A percentile compares a stretch with the other conserved stretches of the same genome.
Conservation (phyloP, 1,284 basidiomycete genomes). For the Thecaphora thlaspeos region DNA sequence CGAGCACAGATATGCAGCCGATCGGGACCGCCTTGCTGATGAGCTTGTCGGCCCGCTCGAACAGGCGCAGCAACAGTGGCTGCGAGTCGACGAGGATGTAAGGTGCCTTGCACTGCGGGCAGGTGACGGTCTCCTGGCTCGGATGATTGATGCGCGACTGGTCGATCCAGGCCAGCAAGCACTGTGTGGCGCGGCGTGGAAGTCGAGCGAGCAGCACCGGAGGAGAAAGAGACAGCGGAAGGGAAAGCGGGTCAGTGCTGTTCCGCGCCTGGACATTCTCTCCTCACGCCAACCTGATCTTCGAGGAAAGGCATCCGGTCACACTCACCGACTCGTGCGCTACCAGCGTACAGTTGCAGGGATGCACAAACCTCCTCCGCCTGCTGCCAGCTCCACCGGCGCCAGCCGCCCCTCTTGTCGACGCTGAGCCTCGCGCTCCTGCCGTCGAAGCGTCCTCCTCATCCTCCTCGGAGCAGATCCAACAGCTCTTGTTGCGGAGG, state of each 20-base stretch:
- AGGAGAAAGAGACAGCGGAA: no score
- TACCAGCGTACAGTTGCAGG: constrained; percentile 50
- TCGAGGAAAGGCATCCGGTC: no score
- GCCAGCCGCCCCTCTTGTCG: background rate
- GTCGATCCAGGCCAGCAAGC: constrained; percentile 45
- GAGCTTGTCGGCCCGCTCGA: constrained; percentile 33
- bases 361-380: constrained; percentile 39
- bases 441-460: constrained; percentile 19
- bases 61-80: constrained; percentile 18
- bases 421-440: background rate
- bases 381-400: no score
- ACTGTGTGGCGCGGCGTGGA: no score
- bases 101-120: constrained; percentile 41
- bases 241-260: no score
- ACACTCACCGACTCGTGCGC: constrained; percentile 35
- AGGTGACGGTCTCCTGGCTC: constrained; percentile 23
- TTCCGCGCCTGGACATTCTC: no score
- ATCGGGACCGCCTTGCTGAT: constrained; percentile 19
- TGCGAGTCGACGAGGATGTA: constrained; percentile 40
- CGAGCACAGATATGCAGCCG: constrained; percentile 16
- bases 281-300: no score
- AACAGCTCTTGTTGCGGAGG: constrained; percentile 36
- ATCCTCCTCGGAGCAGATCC: constrained; percentile 51
- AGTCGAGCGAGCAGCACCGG: no score
- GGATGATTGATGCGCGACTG: constrained; percentile 25